Conservation (phyloP, 495 filamentous ascomycete species). For the Penicillium lividum region DNA sequence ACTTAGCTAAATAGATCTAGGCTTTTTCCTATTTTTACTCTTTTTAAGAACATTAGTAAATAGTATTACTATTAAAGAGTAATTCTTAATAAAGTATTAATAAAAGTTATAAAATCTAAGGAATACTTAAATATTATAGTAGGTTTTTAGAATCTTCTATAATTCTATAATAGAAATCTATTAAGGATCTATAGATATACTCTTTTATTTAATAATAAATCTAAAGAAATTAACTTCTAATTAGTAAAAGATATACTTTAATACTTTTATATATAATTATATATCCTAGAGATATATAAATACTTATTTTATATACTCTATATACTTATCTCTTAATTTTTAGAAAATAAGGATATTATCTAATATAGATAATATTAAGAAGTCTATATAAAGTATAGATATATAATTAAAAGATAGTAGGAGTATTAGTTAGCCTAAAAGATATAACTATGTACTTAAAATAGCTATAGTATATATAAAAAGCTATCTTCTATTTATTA, state of each 20-base stretch:
- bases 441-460: constrained; percentile 5
- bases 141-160: background rate
- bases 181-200: background rate
- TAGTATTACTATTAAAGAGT: no score
- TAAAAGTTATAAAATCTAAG: constrained; percentile 4
- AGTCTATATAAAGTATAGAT: background rate
- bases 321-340: background rate
- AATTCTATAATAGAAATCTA: background rate
- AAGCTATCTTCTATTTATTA: background rate
- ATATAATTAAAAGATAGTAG: no score
- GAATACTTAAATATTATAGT: constrained; percentile 1
- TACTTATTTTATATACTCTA: background rate
- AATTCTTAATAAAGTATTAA: background rate
- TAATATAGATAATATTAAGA: background rate
- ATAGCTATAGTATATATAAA: constrained; percentile 1
- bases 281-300: background rate
- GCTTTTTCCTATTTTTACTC: background rate
- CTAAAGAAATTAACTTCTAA: background rate
- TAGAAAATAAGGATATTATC: background rate
- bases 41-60: background rate
- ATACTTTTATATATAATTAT: background rate
- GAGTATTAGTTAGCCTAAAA: constrained; percentile 4
- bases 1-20: background rate
- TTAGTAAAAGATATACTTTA: constrained; percentile 4
- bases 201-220: background rate